A percentile compares a stretch with the other conserved stretches of the same genome.
Conservation (phyloP, 1,139 yeast species). For the Nematodospora anomalae region DNA sequence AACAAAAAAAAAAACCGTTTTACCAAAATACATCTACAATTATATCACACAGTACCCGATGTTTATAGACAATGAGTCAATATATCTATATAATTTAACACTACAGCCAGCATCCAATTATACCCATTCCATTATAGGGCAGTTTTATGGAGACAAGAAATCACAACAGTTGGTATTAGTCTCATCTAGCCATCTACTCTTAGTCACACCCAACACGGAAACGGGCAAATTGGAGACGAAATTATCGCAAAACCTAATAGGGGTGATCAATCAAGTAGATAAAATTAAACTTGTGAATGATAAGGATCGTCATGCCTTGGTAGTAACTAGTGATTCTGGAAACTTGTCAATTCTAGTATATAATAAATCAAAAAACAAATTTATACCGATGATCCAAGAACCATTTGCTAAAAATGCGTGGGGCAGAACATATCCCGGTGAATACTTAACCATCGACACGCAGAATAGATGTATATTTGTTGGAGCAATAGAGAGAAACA, state of each 20-base stretch:
- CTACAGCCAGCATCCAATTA: slow-evolving; percentile 57
- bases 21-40: neutral
- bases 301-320: slow-evolving; percentile 50
- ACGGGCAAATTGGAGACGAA: slow-evolving; percentile 54
- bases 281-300: slow-evolving; percentile 55
- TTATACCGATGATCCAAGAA: slow-evolving; percentile 57
- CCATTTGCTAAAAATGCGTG: slow-evolving; percentile 77
- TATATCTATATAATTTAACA: slow-evolving; percentile 68
- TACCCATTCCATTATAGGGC: slow-evolving; percentile 60
- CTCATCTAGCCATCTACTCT: slow-evolving; percentile 51
- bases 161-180: slow-evolving; percentile 68
- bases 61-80: slow-evolving; percentile 29
- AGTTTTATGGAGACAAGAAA: slow-evolving; percentile 53
- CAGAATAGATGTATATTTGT: slow-evolving; percentile 69
- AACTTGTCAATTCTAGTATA: slow-evolving; percentile 59
- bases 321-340: slow-evolving; percentile 85
- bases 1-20: neutral
- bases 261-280: slow-evolving; percentile 55
- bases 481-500: slow-evolving; percentile 71
- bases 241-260: slow-evolving; percentile 52
- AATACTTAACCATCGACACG: slow-evolving; percentile 72
- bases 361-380: slow-evolving; percentile 35
- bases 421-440: slow-evolving; percentile 74
- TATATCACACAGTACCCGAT: slow-evolving; percentile 4
- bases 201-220: slow-evolving; percentile 51